Base-by-base conservation (phyloP, 2,329 filamentous ascomycete genomes). In the Seiridium cupressi region DNA sequence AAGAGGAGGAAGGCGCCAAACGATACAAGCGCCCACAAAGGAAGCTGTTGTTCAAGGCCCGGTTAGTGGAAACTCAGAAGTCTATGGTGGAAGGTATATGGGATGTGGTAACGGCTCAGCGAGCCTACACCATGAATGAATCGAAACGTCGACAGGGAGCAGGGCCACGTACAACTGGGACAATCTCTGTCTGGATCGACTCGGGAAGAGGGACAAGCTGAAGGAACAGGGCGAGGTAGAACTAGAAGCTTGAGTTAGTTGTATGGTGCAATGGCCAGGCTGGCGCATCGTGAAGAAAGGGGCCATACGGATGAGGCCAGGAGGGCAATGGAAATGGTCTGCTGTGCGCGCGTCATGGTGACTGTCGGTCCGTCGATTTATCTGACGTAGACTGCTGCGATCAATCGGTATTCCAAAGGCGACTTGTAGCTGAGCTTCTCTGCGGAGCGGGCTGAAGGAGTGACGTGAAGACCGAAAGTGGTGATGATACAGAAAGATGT, bases 1-100 rank as follows among this genome's bases (percentile, higher is more conserved):
- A 90, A 92, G 65, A 99, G 89, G 26, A 99, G 89, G 78, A 93
- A 93, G 64, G 93, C 90, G 76, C 93, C 95, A 73, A 98, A 93
- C 31, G 91, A 88, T 66, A 99, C 91, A 68, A 98, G 82, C 51
- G 86, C 87, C 91, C 94, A 99, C 81, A 97, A 91, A 60, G 95
- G 95, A 53, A 98, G 85, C 93, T 97, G 67, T 48, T n/a, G n/a
- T 38, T 26, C 36, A 47, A 47, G 35, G 44, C 26, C 18, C 44
- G 36, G 44, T 31, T 42, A 38, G 49, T 38, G n/a, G 38, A 34
- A 7, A 53, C 4, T 9, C n/a, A 53, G 32, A 3, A 18, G n/a
- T 9, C 38, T 53, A 34, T 13, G 35, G 9, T 9, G 8, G 10
- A 18, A 18, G 3, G 38, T 42, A 8, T 42, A 26, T 26, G 18